Conservation (phyloP, 2,329 filamentous ascomycete species). For the Cryphonectria carpinicola region DNA sequence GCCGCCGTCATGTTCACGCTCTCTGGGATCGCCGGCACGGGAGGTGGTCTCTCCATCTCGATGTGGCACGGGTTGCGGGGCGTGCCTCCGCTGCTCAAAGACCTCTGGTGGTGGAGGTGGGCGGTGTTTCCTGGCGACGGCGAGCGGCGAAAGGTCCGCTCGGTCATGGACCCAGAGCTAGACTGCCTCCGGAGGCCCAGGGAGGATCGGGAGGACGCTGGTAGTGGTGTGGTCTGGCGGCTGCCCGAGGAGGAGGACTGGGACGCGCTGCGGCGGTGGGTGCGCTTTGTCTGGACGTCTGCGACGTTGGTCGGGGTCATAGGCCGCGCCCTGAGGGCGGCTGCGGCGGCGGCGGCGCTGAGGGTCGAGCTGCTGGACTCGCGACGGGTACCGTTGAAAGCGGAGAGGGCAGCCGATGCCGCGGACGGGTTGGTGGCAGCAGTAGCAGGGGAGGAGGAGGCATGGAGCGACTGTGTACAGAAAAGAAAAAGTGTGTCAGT, state of each 20-base stretch:
- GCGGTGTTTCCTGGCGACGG: constrained; percentile 62
- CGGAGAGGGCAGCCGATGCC: constrained; percentile 78
- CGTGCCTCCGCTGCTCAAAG: constrained; percentile 38
- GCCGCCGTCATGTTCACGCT: constrained; percentile 40
- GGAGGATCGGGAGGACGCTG: constrained; percentile 33
- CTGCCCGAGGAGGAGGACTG: constrained; percentile 68
- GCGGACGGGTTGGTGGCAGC: constrained; percentile 70
- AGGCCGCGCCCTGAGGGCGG: constrained; percentile 78
- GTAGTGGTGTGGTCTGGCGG: constrained; percentile 19
- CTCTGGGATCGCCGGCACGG: constrained; percentile 74
- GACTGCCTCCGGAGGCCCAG: constrained; percentile 60
- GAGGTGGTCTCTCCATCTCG: constrained; percentile 64
- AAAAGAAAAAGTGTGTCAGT: constrained; percentile 23
- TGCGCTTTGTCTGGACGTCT: constrained; percentile 87
- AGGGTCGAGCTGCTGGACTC: constrained; percentile 64
- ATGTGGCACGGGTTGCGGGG: constrained; percentile 22
- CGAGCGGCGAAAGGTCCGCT: constrained; percentile 78
- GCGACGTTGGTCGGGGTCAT: constrained; percentile 79
- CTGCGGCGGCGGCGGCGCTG: constrained; percentile 84
- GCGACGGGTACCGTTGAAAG: constrained; percentile 67
- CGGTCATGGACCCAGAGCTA: constrained; percentile 83
- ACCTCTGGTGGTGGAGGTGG: constrained; percentile 1
- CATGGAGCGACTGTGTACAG: constrained; percentile 60
- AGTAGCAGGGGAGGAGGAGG: constrained; percentile 39
- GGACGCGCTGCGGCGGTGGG: constrained; percentile 72